Evolutionary conservation across 129 eudicot genomes (phyloP).

Genomic region (Glebionis coronaria): DNA sequence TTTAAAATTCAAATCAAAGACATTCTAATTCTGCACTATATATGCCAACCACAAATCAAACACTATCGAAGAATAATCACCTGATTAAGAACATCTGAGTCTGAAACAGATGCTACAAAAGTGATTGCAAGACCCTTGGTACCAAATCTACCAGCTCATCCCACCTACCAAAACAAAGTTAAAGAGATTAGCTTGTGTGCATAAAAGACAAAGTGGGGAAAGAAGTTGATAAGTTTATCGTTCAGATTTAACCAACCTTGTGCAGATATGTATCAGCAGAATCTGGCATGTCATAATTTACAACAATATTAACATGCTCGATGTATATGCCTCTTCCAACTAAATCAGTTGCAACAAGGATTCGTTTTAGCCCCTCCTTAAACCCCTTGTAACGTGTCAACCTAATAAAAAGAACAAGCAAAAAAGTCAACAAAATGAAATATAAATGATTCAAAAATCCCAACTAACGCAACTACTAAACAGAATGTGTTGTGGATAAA

Average conservation of each 20-base stretch:
- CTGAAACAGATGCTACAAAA: slow-evolving; percentile 78
- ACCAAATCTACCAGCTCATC: slow-evolving; percentile 94
- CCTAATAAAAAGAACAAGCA: slow-evolving; percentile 25
- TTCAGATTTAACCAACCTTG: slow-evolving; percentile 40
- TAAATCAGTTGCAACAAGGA: slow-evolving; percentile 90
- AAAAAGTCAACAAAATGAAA: neutral
- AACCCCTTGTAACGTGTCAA: slow-evolving; percentile 84
- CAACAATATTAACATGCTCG: slow-evolving; percentile 85
- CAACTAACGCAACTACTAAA: too few relatives aligned
- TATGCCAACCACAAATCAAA: too few relatives aligned
- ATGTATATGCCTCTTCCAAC: slow-evolving; percentile 93
- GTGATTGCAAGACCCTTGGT: slow-evolving; percentile 98
- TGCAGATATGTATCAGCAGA: slow-evolving; percentile 94
- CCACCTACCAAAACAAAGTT: slow-evolving; percentile 47
- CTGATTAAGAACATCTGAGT: slow-evolving; percentile 90
- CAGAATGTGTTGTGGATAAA: too few relatives aligned
- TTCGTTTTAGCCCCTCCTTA: slow-evolving; percentile 86
- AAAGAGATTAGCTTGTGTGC: neutral
- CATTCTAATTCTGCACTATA: neutral
- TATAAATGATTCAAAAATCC: too few relatives aligned
- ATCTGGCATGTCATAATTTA: slow-evolving; percentile 96
- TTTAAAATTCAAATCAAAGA: neutral
- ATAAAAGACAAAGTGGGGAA: neutral
- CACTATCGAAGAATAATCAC: slow-evolving; percentile 18
- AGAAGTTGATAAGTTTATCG: neutral